These are phyloP conservation scores for Cyberlindnera americana DNA, from an alignment of 805 yeast genomes.

Conservation along the genomic window DNA sequence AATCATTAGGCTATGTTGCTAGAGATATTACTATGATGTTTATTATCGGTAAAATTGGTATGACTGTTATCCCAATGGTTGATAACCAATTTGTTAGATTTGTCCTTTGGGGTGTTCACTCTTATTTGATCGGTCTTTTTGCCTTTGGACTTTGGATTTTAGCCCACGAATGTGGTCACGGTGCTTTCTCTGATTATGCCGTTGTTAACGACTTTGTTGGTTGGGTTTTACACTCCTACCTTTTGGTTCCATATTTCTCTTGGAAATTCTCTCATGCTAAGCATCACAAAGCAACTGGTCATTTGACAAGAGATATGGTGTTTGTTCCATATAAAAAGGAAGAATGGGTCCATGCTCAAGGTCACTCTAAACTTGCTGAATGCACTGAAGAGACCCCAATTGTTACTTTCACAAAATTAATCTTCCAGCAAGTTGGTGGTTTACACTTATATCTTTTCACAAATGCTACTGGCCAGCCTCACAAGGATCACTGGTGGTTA, in stretches of 20 bases:
- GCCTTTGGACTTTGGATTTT: constrained; percentile 72
- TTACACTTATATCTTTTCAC: constrained; percentile 64
- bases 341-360: constrained; percentile 38
- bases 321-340: constrained; percentile 72
- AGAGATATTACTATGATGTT: constrained; percentile 47
- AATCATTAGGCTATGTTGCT: constrained; percentile 48
- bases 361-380: constrained; percentile 32
- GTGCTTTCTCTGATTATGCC: constrained; percentile 73
- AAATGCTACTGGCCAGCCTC: constrained; percentile 75
- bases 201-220: constrained; percentile 76
- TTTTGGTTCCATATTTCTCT: constrained; percentile 81
- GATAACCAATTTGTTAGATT: constrained; percentile 19
- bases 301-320: constrained; percentile 78
- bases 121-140: constrained; percentile 15
- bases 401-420: constrained; percentile 49
- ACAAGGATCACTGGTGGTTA: constrained; percentile 44
- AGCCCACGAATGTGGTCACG: constrained; percentile 92
- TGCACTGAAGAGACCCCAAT: constrained; percentile 74
- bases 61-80: constrained; percentile 40
- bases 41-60: constrained; percentile 31
- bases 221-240: constrained; percentile 75
- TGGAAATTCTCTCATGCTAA: constrained; percentile 83
- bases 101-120: constrained; percentile 2
- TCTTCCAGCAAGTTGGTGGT: constrained; percentile 74
- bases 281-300: constrained; percentile 91